These are phyloP conservation scores for Arthrobotrys pseudoclavata DNA, from an alignment of 2,329 filamentous ascomycete genomes.

Conservation along the genomic window DNA sequence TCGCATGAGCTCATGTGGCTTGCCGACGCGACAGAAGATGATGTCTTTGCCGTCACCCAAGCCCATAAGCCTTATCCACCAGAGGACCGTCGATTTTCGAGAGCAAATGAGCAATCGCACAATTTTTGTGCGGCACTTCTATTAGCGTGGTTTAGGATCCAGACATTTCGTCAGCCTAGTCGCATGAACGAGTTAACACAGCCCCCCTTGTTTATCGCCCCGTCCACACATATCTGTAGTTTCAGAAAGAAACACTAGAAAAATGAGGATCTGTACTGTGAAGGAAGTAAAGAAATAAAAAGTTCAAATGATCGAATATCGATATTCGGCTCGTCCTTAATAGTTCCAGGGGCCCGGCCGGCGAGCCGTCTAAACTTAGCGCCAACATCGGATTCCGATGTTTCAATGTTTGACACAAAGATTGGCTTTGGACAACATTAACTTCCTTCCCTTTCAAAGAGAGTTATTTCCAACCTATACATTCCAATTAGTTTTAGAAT, in stretches of 20 bases:
- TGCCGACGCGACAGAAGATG: not conserved
- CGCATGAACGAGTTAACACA: constrained; percentile 13
- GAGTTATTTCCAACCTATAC: not conserved
- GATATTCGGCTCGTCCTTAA: not conserved
- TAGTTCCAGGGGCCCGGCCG: not conserved
- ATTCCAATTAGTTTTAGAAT: not conserved
- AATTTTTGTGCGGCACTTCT: constrained; percentile 8
- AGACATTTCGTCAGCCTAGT: constrained; percentile 28
- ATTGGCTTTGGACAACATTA: not conserved
- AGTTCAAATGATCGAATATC: not conserved
- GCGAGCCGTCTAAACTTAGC: constrained; percentile 5
- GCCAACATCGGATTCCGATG: not conserved
- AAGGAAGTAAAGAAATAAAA: not conserved
- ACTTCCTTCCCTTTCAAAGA: constrained; percentile 7
- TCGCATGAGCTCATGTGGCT: not conserved
- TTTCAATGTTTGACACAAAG: not conserved
- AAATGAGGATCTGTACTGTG: not conserved
- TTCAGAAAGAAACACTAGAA: constrained; percentile 3
- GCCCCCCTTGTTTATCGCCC: constrained; percentile 19
- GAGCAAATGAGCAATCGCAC: not conserved
- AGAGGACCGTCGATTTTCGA: not conserved
- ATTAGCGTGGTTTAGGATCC: not conserved
- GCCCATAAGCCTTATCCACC: not conserved
- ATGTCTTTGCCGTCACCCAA: not conserved
- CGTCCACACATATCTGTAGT: constrained; percentile 9